Base-by-base conservation (phyloP, 768 basidiomycete species). In the Boletus bicolor region DNA sequence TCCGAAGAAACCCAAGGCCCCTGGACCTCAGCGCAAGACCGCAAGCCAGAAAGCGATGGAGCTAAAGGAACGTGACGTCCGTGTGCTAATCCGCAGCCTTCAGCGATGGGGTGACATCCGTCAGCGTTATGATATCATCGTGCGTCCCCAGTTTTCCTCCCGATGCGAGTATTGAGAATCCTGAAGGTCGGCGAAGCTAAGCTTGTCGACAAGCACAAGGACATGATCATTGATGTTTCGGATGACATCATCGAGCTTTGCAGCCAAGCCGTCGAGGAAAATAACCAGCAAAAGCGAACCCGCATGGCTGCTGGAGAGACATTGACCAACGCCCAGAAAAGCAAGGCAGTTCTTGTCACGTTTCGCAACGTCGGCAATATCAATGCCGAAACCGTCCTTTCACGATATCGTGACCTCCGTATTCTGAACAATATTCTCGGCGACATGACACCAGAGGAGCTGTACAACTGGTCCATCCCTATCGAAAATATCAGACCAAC, bases 91-190 rank as follows among this genome's bases (percentile, higher is more conserved):
- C 52, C 83, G 96, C 60, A 96, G 94, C 68, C 77, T 99, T 64
- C 94, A 97, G 68, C 88, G 93, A 56, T 99, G 97, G 94, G 97
- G 97, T 38, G 96, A 99, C 72, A 92, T 98, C 57, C 83, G 93
- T 46, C 85, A 88, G 63, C 89, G 97, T 37, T 98, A 97, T 74
- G 93, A 97, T 39, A 79, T 87, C 55, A 97, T 99, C 62, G 95
- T 96, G 71, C 71, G 91, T 82, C 17, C 51, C 48, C 36, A 51
- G 24, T 30, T 51, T 55, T 54, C 19, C 17, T 46, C 7, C 15
- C 10, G 28, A 15, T n/a, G 11, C 6, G 19, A 35, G 38, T 50
- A 36, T 44, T 61, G 26, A 58, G 21, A n/a, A 39, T 53, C 17
- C 17, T 49, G 2, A 63, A 96, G 93, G 91, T 94, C 55, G 77